These are phyloP conservation scores for Schwanniomyces sp. DNA, from an alignment of 805 yeast genomes.

Conservation along the genomic window DNA sequence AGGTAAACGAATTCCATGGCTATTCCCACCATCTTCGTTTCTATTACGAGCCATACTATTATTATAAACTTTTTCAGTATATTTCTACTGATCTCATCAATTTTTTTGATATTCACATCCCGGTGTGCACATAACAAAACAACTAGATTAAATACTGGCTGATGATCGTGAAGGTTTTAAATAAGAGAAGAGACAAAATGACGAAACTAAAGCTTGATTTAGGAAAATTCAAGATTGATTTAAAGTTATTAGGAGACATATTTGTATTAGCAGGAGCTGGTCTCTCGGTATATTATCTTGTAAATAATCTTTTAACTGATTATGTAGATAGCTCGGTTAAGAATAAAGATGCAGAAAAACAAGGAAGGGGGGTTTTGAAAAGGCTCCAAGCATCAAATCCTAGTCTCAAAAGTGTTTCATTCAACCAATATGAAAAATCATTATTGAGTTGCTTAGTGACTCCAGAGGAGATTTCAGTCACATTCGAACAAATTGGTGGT, in stretches of 20 bases:
- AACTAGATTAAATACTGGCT: neutral
- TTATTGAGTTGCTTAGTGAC: conserved; percentile 76
- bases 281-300: conserved; percentile 64
- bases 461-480: conserved; percentile 77
- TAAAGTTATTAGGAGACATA: conserved; percentile 42
- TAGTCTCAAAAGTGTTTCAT: conserved; percentile 45
- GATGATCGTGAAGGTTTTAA: neutral
- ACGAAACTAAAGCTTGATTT: conserved; percentile 34
- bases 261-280: conserved; percentile 58
- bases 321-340: conserved; percentile 29
- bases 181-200: conserved; percentile 15
- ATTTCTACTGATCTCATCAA: neutral
- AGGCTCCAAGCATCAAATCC: conserved; percentile 54
- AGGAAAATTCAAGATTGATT: conserved; percentile 37
- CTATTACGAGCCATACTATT: neutral
- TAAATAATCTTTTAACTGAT: conserved; percentile 42
- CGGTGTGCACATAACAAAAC: neutral
- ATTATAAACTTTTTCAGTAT: neutral
- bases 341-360: conserved; percentile 64
- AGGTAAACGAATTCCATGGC: conserved; percentile 56
- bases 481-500: conserved; percentile 88
- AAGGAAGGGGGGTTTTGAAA: conserved; percentile 46
- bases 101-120: neutral
- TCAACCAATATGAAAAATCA: conserved; percentile 75
- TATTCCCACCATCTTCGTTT: conserved; percentile 11